Percentiles rank a stretch among this genome's conserved stretches.
These are phyloP conservation scores for Starmerella vaccinii DNA, from an alignment of 805 yeast genomes.

Conservation along the genomic window DNA sequence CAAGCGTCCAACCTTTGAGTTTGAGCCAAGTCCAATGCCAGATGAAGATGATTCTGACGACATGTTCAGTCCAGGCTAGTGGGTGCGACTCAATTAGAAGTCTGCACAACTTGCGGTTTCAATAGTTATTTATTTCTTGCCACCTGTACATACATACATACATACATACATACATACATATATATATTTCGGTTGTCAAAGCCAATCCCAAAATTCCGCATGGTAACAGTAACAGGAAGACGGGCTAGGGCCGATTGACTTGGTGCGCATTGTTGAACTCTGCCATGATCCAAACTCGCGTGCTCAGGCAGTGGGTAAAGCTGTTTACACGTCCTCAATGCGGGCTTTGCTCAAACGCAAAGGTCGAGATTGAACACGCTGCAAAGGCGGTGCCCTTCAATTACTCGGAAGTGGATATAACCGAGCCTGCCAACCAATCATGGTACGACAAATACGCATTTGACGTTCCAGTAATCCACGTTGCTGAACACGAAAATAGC, in stretches of 20 bases:
- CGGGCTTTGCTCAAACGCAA: slow-evolving; percentile 32
- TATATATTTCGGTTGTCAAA: too few species aligned
- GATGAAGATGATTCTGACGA: slow-evolving; percentile 6
- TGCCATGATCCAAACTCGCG: not conserved
- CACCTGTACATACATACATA: too few species aligned
- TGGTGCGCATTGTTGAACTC: too few species aligned
- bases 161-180: too few species aligned
- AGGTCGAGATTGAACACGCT: slow-evolving; percentile 23
- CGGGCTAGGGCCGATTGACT: too few species aligned
- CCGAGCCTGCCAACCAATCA: slow-evolving; percentile 28
- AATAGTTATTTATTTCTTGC: not conserved
- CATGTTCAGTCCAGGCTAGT: slow-evolving; percentile 6
- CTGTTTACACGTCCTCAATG: slow-evolving; percentile 32
- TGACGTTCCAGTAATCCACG: slow-evolving; percentile 33
- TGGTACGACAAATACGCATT: slow-evolving; percentile 33
- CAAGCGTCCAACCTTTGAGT: not conserved
- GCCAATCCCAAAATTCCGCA: too few species aligned
- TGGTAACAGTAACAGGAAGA: too few species aligned
- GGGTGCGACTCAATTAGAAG: too few species aligned
- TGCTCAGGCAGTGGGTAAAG: slow-evolving; percentile 19
- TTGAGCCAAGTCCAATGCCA: not conserved
- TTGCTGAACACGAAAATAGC: slow-evolving; percentile 7
- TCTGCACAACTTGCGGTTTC: too few species aligned
- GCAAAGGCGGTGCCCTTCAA: slow-evolving; percentile 19
- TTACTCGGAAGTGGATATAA: slow-evolving; percentile 29